Evolutionary conservation across 164 flowering plant species (phyloP).

Genomic region (Liquidambar formosana): DNA sequence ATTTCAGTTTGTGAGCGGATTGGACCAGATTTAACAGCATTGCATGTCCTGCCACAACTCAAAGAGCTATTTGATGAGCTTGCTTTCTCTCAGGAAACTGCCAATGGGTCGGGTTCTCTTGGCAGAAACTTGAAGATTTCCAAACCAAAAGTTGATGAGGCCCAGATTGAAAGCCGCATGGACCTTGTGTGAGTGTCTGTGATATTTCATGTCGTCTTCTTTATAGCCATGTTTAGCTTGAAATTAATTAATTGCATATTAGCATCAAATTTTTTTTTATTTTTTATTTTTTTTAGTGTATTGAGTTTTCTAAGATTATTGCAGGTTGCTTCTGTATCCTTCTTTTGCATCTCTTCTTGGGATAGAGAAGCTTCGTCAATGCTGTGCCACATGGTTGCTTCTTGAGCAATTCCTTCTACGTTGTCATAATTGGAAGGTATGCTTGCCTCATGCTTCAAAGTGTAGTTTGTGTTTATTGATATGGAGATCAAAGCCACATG

Average conservation of each 20-base stretch:
- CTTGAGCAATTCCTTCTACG: conserved; percentile 87
- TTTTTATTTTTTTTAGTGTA: neutral
- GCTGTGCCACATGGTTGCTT: conserved; percentile 96
- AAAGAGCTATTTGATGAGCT: conserved; percentile 90
- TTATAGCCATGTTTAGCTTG: neutral
- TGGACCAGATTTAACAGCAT: conserved; percentile 80
- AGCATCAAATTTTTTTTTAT: neutral
- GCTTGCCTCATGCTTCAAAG: conserved; percentile 1
- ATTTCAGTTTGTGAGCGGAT: conserved; percentile 72
- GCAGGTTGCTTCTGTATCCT: conserved; percentile 90
- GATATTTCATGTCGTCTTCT: conserved; percentile 7
- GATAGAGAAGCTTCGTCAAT: conserved; percentile 89
- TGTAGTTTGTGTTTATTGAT: neutral
- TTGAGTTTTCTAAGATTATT: conserved; percentile 16
- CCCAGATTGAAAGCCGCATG: conserved; percentile 62
- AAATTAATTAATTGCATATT: neutral
- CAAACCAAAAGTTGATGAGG: conserved; percentile 41
- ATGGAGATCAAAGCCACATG: neutral
- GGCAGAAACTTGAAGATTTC: conserved; percentile 41
- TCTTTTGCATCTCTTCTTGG: conserved; percentile 93
- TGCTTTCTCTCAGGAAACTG: conserved; percentile 73
- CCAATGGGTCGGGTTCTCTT: conserved; percentile 31
- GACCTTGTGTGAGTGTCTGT: conserved; percentile 81
- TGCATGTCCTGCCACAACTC: conserved; percentile 79
- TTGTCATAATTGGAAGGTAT: conserved; percentile 85